Evolutionary conservation across 2,329 filamentous ascomycete genomes (phyloP).

Genomic region (Calonectria naviculata): DNA sequence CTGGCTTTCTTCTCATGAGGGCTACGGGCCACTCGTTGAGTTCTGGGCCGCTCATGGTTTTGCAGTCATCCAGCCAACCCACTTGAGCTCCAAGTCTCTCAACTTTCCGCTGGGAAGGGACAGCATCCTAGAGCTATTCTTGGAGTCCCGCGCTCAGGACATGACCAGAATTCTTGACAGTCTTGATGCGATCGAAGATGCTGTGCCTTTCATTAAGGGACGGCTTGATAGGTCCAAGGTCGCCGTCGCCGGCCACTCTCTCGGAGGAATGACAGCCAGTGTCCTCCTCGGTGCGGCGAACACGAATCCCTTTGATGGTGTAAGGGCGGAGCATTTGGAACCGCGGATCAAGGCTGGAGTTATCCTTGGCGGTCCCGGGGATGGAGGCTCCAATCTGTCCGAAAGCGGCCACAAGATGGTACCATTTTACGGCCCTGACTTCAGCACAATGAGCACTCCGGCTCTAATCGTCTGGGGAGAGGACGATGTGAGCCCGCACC

Average conservation of each 20-base stretch:
- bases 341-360: slow-evolving; percentile 40
- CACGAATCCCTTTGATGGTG: slow-evolving; percentile 33
- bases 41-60: slow-evolving; percentile 43
- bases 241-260: slow-evolving; percentile 38
- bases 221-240: slow-evolving; percentile 37
- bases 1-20: slow-evolving; percentile 39
- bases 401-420: slow-evolving; percentile 27
- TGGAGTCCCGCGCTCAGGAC: slow-evolving; percentile 35
- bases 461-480: slow-evolving; percentile 39
- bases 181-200: slow-evolving; percentile 35
- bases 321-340: slow-evolving; percentile 21
- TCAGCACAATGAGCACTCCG: slow-evolving; percentile 31
- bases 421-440: slow-evolving; percentile 33
- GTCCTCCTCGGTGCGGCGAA: slow-evolving; percentile 35
- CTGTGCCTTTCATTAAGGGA: slow-evolving; percentile 34
- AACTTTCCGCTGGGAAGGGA: slow-evolving; percentile 2
- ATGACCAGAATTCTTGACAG: slow-evolving; percentile 37
- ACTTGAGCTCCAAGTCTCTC: slow-evolving; percentile 35
- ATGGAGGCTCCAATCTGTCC: slow-evolving; percentile 23
- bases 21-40: slow-evolving; percentile 37
- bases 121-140: slow-evolving; percentile 29
- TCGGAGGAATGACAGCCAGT: slow-evolving; percentile 32
- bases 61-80: slow-evolving; percentile 42
- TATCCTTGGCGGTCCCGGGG: slow-evolving; percentile 35
- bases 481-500: slow-evolving; percentile 32